Evolutionary conservation across 768 basidiomycete genomes (phyloP).

Genomic region (Floccularia luteovirens): DNA sequence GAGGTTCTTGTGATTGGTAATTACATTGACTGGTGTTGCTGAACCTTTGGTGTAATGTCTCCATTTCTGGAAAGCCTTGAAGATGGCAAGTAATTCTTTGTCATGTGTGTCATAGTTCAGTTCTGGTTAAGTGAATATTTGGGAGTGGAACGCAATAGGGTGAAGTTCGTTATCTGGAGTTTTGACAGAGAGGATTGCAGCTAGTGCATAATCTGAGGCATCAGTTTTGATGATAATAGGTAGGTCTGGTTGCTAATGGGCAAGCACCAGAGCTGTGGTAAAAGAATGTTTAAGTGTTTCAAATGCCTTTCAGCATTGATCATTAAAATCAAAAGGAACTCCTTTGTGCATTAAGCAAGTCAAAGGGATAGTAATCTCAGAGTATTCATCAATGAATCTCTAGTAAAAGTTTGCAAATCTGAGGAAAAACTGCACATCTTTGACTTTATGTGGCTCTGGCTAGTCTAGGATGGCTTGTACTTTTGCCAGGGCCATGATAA

Average conservation of each 20-base stretch:
- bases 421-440: background rate
- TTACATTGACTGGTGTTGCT: background rate
- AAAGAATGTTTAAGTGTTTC: background rate
- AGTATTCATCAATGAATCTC: slow-evolving; percentile 28
- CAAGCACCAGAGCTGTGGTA: slow-evolving; percentile 11
- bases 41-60: background rate
- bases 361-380: slow-evolving; percentile 15
- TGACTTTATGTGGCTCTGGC: slow-evolving; percentile 15
- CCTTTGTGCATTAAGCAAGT: background rate
- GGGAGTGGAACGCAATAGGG: slow-evolving; percentile 18
- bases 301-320: slow-evolving; percentile 11
- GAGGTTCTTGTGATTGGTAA: background rate
- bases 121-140: slow-evolving; percentile 3
- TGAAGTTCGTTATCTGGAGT: slow-evolving; percentile 9
- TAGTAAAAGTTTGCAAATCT: slow-evolving; percentile 30
- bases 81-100: background rate
- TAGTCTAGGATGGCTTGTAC: slow-evolving; percentile 27
- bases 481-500: too few relatives aligned
- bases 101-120: background rate
- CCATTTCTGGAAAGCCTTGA: background rate
- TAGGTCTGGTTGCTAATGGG: slow-evolving; percentile 1
- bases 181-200: background rate
- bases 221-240: background rate
- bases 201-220: background rate
- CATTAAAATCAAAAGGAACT: slow-evolving; percentile 9